Evolutionary conservation across 2,329 filamentous ascomycete species (phyloP), one percentile per base, ranked within the genome.

Genomic region (Calonectria pteridis): DNA sequence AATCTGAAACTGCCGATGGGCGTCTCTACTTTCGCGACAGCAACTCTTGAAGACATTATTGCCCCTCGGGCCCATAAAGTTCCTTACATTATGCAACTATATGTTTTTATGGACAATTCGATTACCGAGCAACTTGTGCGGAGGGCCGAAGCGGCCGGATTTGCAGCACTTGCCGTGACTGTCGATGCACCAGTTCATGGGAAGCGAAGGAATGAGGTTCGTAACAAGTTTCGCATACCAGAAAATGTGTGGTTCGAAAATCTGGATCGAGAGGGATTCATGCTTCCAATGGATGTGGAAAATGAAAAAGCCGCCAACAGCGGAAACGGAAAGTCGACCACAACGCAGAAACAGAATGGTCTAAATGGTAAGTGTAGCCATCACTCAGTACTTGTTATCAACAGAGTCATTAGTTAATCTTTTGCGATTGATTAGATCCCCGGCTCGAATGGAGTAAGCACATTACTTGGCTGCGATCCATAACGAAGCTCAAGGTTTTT

Each of bases 211-310:
- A 73, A 73, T 43, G 71, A 73, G 31, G 66, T 73, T 16, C 71
- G 71, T 7, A 73, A 73, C 40, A 65, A 37, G 13, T 73, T 73
- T 51, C 71, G 66, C 20, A 58, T 73, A 14, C 71, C 71, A 1
- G 50, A 73, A 13, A 31, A 69, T 29, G 71, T 73, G 37, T 73
- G 71, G 71, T 73, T 73, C 28, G 66, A 73, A 62, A 73, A 73
- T 11, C 50, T 73, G 37, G 71, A 73, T 20, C 65, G 71, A 2
- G 71, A 73, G 3, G 71, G 71, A 14, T 73, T 73, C 26, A 50
- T 73, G 71, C 71, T 73, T 43, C 71, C 71, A 1, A 73, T 73
- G 71, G 71, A 73, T 26, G 71, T 73, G 20, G 71, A 73, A 14
- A 73, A 73, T 28, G 51, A 69, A 29, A 73, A 73, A 43, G 71